Conservation (phyloP, 1,284 basidiomycete genomes). For the Coriolopsis trogii region DNA sequence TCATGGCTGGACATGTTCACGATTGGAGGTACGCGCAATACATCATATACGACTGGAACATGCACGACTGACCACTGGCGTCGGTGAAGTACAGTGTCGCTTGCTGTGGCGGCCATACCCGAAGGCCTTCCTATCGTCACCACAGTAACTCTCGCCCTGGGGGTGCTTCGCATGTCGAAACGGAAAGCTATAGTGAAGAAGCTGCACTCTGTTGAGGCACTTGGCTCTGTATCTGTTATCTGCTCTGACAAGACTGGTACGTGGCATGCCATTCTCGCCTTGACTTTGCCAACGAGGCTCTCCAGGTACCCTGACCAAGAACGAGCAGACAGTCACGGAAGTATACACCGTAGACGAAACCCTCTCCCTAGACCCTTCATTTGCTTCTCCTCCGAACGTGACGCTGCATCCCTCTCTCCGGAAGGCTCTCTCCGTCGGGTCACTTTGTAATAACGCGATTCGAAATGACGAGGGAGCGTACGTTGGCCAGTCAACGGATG, state of each 20-base stretch:
- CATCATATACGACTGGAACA: slow-evolving; percentile 1
- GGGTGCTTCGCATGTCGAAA: slow-evolving; percentile 92
- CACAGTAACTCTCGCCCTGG: slow-evolving; percentile 94
- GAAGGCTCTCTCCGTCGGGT: slow-evolving; percentile 68
- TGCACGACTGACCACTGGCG: slow-evolving; percentile 14
- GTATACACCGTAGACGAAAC: slow-evolving; percentile 87
- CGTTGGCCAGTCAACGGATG: slow-evolving; percentile 93
- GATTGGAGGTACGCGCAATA: slow-evolving; percentile 78
- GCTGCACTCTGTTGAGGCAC: slow-evolving; percentile 91
- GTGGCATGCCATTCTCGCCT: slow-evolving; percentile 12
- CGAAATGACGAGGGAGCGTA: slow-evolving; percentile 75
- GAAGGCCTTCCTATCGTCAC: slow-evolving; percentile 98
- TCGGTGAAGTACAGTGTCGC: slow-evolving; percentile 68
- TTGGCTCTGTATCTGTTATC: slow-evolving; percentile 94
- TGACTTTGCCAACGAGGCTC: not conserved
- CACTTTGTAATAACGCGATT: slow-evolving; percentile 73
- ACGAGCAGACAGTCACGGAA: slow-evolving; percentile 93
- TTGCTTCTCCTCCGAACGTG: slow-evolving; percentile 31
- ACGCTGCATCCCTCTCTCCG: slow-evolving; percentile 55
- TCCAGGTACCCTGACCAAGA: slow-evolving; percentile 91
- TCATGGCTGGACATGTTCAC: slow-evolving; percentile 99
- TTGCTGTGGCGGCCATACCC: slow-evolving; percentile 96
- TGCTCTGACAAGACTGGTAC: slow-evolving; percentile 96
- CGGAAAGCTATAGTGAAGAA: slow-evolving; percentile 98
- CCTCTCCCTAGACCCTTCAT: slow-evolving; percentile 62